These are phyloP conservation scores for Candida orba DNA, from an alignment of 805 yeast species.

Conservation along the genomic window DNA sequence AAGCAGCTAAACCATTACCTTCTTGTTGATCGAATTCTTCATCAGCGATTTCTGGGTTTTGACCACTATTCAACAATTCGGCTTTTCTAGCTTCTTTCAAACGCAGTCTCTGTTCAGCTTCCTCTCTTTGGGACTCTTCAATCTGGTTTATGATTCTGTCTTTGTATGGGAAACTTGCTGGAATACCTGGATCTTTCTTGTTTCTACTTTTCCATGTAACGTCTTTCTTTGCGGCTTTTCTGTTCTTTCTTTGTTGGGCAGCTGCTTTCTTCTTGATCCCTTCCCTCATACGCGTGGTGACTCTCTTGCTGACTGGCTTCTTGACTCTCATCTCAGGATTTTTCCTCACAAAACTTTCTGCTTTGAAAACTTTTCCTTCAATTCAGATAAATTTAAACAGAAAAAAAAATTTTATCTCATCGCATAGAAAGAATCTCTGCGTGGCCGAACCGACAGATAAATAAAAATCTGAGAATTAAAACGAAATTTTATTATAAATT, in stretches of 20 bases:
- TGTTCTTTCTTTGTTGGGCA: constrained; percentile 83
- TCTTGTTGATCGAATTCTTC: constrained; percentile 34
- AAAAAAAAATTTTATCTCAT: neutral
- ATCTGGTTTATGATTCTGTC: constrained; percentile 69
- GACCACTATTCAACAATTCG: constrained; percentile 32
- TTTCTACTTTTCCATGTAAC: constrained; percentile 85
- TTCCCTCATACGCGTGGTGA: constrained; percentile 88
- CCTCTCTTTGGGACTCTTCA: constrained; percentile 52
- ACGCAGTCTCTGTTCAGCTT: constrained; percentile 46
- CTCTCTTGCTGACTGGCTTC: constrained; percentile 66
- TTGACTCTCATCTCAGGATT: constrained; percentile 19
- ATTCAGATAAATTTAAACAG: neutral
- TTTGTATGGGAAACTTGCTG: constrained; percentile 91
- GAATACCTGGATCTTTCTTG: constrained; percentile 91
- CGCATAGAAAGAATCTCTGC: neutral
- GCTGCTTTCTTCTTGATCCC: constrained; percentile 95
- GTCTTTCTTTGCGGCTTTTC: constrained; percentile 78
- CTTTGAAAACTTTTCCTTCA: no score
- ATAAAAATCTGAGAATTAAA: no score
- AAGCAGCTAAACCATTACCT: constrained; percentile 66
- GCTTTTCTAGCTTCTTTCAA: constrained; percentile 42
- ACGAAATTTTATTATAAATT: no score
- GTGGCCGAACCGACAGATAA: neutral
- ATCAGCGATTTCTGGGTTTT: constrained; percentile 30
- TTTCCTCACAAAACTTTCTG: no score